Percentiles rank a stretch among this genome's conserved stretches.
phyloP scores from a whole-genome alignment of 495 filamentous ascomycete genomes.

The Talaromyces adpressus region DNA sequence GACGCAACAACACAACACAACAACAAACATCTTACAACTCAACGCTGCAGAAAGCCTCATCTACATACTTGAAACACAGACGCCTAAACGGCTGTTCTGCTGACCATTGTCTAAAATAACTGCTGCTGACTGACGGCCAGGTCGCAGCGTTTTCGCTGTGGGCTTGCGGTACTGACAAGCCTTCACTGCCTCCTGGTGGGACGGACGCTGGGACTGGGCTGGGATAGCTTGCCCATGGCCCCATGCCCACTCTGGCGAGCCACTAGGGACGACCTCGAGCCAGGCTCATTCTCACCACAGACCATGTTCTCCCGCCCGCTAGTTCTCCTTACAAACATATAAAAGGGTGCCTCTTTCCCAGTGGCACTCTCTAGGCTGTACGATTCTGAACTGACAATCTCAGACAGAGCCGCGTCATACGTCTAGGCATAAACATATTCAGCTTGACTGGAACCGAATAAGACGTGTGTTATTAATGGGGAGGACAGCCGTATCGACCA shows the following conservation, averaged over 20 bases:
- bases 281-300: not conserved
- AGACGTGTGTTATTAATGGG: not conserved
- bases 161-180: not conserved
- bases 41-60: not conserved
- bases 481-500: not conserved
- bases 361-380: not conserved
- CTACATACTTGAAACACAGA: not conserved
- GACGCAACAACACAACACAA: not conserved
- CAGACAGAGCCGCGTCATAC: conserved; percentile 7
- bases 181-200: conserved; percentile 2
- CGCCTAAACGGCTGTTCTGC: not conserved
- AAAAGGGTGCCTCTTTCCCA: not conserved
- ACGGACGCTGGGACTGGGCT: not conserved
- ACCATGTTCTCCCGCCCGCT: not conserved
- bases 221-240: not conserved
- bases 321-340: not conserved
- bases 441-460: not conserved
- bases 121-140: not conserved
- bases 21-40: not conserved
- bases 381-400: not conserved
- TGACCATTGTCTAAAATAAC: not conserved
- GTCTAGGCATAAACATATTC: conserved; percentile 5
- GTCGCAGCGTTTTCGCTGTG: not conserved
- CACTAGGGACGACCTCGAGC: not conserved
- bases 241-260: conserved; percentile 2